Evolutionary conservation across 345 rosid species (phyloP), one percentile per base, ranked within the genome.

Genomic region (Moricandia arvensis): DNA sequence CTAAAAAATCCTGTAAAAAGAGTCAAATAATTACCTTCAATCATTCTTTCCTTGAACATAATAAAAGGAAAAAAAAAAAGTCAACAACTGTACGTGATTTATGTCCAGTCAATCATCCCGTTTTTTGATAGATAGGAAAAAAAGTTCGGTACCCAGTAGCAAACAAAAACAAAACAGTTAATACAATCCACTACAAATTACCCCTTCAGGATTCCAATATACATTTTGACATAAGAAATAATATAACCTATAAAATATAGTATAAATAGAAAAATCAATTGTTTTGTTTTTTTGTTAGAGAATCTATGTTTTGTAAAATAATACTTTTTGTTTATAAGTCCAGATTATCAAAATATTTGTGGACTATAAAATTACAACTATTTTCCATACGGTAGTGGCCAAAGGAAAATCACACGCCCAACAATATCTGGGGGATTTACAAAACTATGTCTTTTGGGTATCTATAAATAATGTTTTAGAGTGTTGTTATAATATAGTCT

Each of bases 1-100:
- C 99, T 70, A 94, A 30, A 80, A 90, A 91, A 58, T 83, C 99
- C 99, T 94, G 90, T 17, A 26, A 54, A 33, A 8, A 31, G 26
- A 65, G 24, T 29, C 8, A 26, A 15, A 16, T 16, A 53, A 16
- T 29, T 57, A 45, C 53, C 17, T 45, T 45, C 17, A 13, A n/a
- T 45, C 53, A 45, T 45, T 13, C 8, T 45, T 13, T 45, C 16
- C 17, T 45, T 13, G 35, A 45, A 73, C 66, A 2, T 18, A 64
- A 31, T 51, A 21, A 30, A 66, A 15, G 35, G 35, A 49, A 27
- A 3, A 38, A 38, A 43, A 43, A 4, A 43, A 43, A 3, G 24
- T 21, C 49, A 12, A 43, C 15, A 43, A 12, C 49, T 43, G 49
- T 43, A 45, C n/a, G 53, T 45, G 51, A 45, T 45, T 1, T 45